These are phyloP conservation scores for Debaryomycetaceae sp. DNA, from an alignment of 1,139 yeast genomes.

Conservation along the genomic window DNA sequence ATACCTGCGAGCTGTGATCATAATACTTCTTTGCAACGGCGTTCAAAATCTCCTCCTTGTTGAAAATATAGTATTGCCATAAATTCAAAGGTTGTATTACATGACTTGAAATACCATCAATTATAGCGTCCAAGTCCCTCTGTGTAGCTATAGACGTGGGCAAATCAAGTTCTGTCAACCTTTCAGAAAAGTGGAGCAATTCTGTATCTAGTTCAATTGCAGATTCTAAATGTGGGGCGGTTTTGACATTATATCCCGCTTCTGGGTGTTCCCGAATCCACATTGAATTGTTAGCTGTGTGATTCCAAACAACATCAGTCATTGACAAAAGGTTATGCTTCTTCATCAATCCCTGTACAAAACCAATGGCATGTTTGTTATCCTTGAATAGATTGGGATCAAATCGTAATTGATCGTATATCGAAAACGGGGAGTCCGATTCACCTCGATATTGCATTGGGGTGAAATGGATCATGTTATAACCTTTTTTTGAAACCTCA, in stretches of 20 bases:
- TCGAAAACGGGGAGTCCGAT: constrained; percentile 89
- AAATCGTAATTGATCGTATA: constrained; percentile 76
- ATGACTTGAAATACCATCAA: constrained; percentile 63
- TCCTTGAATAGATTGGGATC: constrained; percentile 62
- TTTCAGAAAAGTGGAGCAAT: constrained; percentile 59
- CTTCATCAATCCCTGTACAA: constrained; percentile 40
- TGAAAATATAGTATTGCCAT: constrained; percentile 86
- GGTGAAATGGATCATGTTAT: constrained; percentile 94
- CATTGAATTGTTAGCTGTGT: constrained; percentile 83
- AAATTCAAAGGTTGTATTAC: constrained; percentile 65
- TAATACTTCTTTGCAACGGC: constrained; percentile 40
- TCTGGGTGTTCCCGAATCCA: constrained; percentile 90
- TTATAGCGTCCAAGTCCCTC: constrained; percentile 55
- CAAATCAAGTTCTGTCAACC: constrained; percentile 52
- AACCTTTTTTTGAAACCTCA: constrained; percentile 67
- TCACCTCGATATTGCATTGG: constrained; percentile 88
- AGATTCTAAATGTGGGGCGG: constrained; percentile 83
- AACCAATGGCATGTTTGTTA: constrained; percentile 26
- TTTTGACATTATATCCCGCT: constrained; percentile 77
- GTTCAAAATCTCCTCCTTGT: constrained; percentile 38
- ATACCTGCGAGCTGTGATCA: constrained; percentile 15
- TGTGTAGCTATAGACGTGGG: constrained; percentile 51
- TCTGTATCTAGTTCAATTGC: constrained; percentile 81
- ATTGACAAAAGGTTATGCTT: constrained; percentile 66
- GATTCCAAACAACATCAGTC: constrained; percentile 93